Conservation (phyloP, 2,329 filamentous ascomycete species). For the Penicillium decumbens region DNA sequence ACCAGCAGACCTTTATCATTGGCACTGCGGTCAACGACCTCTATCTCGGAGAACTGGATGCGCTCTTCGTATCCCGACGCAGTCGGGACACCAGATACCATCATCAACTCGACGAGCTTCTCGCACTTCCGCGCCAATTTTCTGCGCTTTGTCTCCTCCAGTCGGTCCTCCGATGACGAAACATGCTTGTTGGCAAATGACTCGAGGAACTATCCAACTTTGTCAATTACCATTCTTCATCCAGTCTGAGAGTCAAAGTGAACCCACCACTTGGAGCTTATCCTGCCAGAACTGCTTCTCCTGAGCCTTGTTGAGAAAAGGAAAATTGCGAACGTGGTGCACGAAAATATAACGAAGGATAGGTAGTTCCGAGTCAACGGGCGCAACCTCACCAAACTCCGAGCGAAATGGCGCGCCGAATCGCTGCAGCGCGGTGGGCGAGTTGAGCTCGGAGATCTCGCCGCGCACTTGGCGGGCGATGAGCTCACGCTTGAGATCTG, state of each 20-base stretch:
- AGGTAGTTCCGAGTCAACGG: slow-evolving; percentile 87
- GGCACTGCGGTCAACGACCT: slow-evolving; percentile 88
- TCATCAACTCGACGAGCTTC: slow-evolving; percentile 97
- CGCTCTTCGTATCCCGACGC: slow-evolving; percentile 96
- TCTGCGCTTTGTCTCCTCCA: slow-evolving; percentile 91
- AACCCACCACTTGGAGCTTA: slow-evolving; percentile 82
- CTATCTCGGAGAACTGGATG: slow-evolving; percentile 93
- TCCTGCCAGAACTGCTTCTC: slow-evolving; percentile 99
- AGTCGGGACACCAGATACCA: slow-evolving; percentile 94
- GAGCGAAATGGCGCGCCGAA: slow-evolving; percentile 96
- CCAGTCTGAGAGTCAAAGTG: neutral
- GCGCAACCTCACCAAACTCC: slow-evolving; percentile 85
- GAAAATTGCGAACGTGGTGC: slow-evolving; percentile 95
- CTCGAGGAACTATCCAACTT: slow-evolving; percentile 69
- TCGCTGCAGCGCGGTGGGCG: slow-evolving; percentile 85
- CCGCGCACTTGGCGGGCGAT: slow-evolving; percentile 81
- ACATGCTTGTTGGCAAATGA: slow-evolving; percentile 97
- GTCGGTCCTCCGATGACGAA: slow-evolving; percentile 88
- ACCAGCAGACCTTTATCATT: slow-evolving; percentile 85
- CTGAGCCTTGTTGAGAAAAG: slow-evolving; percentile 90
- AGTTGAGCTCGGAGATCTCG: slow-evolving; percentile 90
- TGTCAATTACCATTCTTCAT: neutral
- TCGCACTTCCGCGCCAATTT: slow-evolving; percentile 90
- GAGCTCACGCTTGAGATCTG: slow-evolving; percentile 93
- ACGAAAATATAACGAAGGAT: slow-evolving; percentile 96